Conservation (phyloP, 2,329 filamentous ascomycete genomes). For the Orbilia ellipsospora region DNA sequence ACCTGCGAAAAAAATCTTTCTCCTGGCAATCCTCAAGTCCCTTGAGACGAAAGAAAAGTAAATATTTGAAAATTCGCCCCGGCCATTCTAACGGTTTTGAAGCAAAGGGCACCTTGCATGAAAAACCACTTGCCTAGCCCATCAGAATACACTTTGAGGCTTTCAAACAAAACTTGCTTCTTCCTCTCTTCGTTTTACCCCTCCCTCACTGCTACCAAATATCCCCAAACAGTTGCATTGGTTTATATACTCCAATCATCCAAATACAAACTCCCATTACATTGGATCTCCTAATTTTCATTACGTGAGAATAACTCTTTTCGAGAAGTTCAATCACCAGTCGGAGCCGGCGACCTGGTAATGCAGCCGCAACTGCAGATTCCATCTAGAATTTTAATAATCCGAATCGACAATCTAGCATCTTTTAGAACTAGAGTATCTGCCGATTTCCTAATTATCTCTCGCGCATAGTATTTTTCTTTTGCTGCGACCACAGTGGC, state of each 20-base stretch:
- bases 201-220: neutral
- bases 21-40: neutral
- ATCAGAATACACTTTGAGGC: constrained; percentile 2
- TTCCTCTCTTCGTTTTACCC: constrained; percentile 6
- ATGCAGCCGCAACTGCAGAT: constrained; percentile 13
- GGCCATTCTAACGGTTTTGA: neutral
- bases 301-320: constrained; percentile 24
- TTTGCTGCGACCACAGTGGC: too few relatives aligned
- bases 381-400: neutral
- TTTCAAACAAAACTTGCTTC: constrained; percentile 10
- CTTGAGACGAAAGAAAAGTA: neutral
- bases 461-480: neutral
- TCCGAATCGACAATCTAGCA: constrained; percentile 5
- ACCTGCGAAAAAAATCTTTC: neutral
- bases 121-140: neutral
- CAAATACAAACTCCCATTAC: neutral
- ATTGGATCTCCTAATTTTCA: constrained; percentile 8
- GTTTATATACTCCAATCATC: constrained; percentile 17
- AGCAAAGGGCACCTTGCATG: constrained; percentile 5
- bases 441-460: neutral
- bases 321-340: neutral
- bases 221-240: neutral
- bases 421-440: neutral
- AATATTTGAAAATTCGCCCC: neutral
- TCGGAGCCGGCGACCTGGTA: constrained; percentile 13